These are phyloP conservation scores for Lipomyces chichibuensis DNA, from an alignment of 805 yeast species.

Conservation along the genomic window DNA sequence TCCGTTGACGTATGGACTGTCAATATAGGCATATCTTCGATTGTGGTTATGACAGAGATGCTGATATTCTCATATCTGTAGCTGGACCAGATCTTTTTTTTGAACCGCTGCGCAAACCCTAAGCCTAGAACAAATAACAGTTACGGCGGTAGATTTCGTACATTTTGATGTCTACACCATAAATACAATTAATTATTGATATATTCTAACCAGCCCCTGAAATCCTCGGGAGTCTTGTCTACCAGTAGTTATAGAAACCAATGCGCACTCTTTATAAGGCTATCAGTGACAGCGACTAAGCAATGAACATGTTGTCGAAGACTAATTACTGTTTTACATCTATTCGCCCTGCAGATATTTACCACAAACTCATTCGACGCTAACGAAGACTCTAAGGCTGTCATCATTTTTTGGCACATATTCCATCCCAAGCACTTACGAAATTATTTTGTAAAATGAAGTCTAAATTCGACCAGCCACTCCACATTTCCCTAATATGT, in stretches of 20 bases:
- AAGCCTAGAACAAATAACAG: neutral
- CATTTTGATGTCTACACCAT: no score
- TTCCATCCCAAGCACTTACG: neutral
- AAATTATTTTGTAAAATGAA: slow-evolving; percentile 2
- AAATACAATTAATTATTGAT: no score
- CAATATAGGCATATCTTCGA: slow-evolving; percentile 21
- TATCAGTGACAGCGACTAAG: no score
- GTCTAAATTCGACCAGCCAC: slow-evolving; percentile 17
- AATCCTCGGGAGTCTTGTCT: no score
- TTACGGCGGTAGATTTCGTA: neutral
- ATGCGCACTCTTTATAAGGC: no score
- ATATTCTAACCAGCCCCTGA: no score
- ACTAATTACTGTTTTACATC: no score
- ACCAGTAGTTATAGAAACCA: no score
- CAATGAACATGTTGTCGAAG: no score
- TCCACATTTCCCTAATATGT: slow-evolving; percentile 20
- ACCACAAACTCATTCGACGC: neutral
- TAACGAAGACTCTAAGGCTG: neutral
- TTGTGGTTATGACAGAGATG: neutral
- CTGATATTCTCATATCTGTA: neutral
- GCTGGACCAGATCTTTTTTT: neutral
- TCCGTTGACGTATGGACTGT: slow-evolving; percentile 26
- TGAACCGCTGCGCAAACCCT: no score
- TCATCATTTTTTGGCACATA: neutral
- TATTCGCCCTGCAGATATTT: neutral